Evolutionary conservation across 1,284 basidiomycete species (phyloP), one percentile per base, ranked within the genome.

Genomic region (Moesziomyces sp.): DNA sequence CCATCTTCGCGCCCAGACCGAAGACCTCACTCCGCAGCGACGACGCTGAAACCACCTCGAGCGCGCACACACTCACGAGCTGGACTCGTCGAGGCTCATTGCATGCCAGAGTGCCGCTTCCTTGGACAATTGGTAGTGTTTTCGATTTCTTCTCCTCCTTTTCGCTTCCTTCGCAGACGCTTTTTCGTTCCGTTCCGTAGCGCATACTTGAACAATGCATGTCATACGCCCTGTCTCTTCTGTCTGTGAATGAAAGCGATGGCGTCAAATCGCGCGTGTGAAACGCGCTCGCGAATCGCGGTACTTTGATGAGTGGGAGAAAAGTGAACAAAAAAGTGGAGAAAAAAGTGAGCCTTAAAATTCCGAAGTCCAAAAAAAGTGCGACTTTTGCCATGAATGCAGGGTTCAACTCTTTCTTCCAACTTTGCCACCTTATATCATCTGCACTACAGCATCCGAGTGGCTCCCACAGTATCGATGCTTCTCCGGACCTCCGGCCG

Each of bases 1-100:
- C 23, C 70, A 73, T 50, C 56, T 58, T 10, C 70, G 70, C 16
- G 46, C 70, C 8, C 70, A 64, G 60, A 73, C 70, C 3, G 70
- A 70, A 23, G 58, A 73, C 26, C 57, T 68, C 30, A 68, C 64
- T 10, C 61, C 68, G 42, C 61, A 56, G 23, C 61, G 68, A 51
- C 68, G 68, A 40, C 68, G 68, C 26, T 64, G 35, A 65, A 16
- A 2, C n/a, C 30, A 44, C 14, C 14, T 40, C 19, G 21, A 7
- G 8, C 16, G 13, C 35, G 16, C 9, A 24, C 21, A 18, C n/a
- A 14, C 10, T 10, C 10, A 30, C 52, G 52, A 58, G 55, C 61
- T 53, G 55, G 61, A 19, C 46, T 53, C 61, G 30, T 50, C 10
- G 44, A 28, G 16, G 34, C 42, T 34, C n/a, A 1, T 28, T 34